Percentiles rank a stretch among this genome's conserved stretches.
phyloP scores from a whole-genome alignment of 192 early-diverging fungal genomes.

The Mortierella claussenii region DNA sequence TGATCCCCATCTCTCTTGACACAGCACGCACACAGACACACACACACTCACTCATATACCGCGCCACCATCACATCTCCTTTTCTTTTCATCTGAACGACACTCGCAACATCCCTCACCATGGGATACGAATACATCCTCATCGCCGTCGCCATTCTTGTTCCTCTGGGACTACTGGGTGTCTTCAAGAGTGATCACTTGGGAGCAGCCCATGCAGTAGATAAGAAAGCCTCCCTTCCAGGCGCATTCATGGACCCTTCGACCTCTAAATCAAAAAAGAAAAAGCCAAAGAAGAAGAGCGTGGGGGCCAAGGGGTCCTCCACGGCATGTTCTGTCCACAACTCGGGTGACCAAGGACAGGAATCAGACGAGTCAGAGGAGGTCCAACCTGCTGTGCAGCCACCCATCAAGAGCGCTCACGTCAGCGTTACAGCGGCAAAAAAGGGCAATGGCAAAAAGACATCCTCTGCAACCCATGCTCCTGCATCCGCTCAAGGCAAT shows the following conservation, averaged over 20 bases:
- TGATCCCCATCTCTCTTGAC: background rate
- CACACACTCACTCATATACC: too few species aligned
- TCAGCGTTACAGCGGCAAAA: background rate
- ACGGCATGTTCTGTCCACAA: background rate
- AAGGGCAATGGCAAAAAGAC: background rate
- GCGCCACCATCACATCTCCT: background rate
- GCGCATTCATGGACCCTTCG: conserved; percentile 17
- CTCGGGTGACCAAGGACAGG: conserved; percentile 4
- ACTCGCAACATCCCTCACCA: background rate
- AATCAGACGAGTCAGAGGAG: conserved; percentile 35
- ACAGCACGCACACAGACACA: too few species aligned
- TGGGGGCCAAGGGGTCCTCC: background rate
- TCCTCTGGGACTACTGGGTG: conserved; percentile 29
- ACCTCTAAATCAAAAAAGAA: conserved; percentile 49
- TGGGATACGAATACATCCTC: conserved; percentile 49
- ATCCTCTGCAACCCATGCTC: background rate
- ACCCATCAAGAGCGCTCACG: too few species aligned
- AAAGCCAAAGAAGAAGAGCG: conserved; percentile 45
- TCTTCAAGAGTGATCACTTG: conserved; percentile 26
- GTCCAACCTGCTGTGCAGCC: too few species aligned
- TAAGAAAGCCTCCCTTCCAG: conserved; percentile 32
- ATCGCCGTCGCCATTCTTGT: conserved; percentile 39
- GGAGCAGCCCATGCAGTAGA: background rate
- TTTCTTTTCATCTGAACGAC: too few species aligned
- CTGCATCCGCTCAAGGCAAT: background rate